Conservation (phyloP, 345 rosid species). For the Aethionema arabicum region DNA sequence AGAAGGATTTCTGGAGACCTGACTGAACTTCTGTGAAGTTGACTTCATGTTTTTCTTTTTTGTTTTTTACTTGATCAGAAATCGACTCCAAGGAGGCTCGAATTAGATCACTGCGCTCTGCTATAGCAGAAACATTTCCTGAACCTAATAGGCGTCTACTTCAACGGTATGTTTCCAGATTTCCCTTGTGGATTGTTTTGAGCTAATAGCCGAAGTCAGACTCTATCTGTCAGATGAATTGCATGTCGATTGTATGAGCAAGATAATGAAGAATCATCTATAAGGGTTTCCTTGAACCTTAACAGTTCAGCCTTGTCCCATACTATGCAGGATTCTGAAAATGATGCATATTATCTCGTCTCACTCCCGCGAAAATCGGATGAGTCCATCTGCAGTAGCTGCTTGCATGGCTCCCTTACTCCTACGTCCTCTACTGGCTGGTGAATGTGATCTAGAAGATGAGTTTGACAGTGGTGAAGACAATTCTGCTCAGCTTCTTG, state of each 20-base stretch:
- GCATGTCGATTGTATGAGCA: slow-evolving; percentile 17
- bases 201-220: slow-evolving; percentile 12
- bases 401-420: slow-evolving; percentile 99
- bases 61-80: slow-evolving; percentile 49
- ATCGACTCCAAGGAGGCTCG: slow-evolving; percentile 89
- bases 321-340: slow-evolving; percentile 70
- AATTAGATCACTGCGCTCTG: slow-evolving; percentile 75
- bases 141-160: slow-evolving; percentile 94
- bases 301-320: slow-evolving; percentile 21
- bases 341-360: slow-evolving; percentile 88
- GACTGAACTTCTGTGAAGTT: slow-evolving; percentile 15
- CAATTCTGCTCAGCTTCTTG: slow-evolving; percentile 97
- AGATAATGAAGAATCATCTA: slow-evolving; percentile 12
- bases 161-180: slow-evolving; percentile 56
- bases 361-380: slow-evolving; percentile 85
- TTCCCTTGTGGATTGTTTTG: slow-evolving; percentile 5
- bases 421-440: slow-evolving; percentile 89
- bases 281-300: slow-evolving; percentile 22
- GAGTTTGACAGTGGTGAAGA: slow-evolving; percentile 82
- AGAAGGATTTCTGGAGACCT: slow-evolving; percentile 19
- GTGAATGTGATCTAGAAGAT: slow-evolving; percentile 95
- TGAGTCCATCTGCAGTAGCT: slow-evolving; percentile 96
- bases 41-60: slow-evolving; percentile 20
- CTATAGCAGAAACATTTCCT: slow-evolving; percentile 89
- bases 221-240: slow-evolving; percentile 1